Evolutionary conservation across 2,329 filamentous ascomycete species (phyloP).

Genomic region (Diaporthe sp.): DNA sequence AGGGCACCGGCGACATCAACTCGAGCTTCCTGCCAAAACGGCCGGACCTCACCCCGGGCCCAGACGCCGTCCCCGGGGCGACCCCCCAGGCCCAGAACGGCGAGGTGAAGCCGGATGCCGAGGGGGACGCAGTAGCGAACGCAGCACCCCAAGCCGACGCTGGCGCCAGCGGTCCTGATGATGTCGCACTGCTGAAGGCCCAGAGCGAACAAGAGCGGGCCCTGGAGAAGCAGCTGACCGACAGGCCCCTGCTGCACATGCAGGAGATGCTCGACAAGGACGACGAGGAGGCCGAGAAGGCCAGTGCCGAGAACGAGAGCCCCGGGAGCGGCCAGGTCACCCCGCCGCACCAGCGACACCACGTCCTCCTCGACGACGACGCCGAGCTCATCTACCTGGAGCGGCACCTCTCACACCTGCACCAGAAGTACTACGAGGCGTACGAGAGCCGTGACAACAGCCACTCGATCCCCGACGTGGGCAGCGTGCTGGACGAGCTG

Average conservation of each 20-base stretch:
- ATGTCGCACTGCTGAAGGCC: constrained; percentile 74
- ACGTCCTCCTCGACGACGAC: constrained; percentile 89
- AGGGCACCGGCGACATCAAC: constrained; percentile 98
- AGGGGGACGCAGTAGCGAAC: constrained; percentile 43
- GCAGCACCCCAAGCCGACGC: constrained; percentile 78
- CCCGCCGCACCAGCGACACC: constrained; percentile 66
- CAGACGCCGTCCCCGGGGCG: constrained; percentile 33
- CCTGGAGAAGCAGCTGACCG: constrained; percentile 87
- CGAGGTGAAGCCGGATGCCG: constrained; percentile 29
- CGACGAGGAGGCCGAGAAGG: constrained; percentile 71
- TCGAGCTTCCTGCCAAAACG: constrained; percentile 93
- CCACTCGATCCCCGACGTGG: constrained; percentile 82
- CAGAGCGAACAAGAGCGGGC: constrained; percentile 88
- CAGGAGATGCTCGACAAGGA: constrained; percentile 92
- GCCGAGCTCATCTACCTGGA: constrained; percentile 82
- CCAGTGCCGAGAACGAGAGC: constrained; percentile 55
- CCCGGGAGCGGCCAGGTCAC: constrained; percentile 35
- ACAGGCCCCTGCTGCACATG: constrained; percentile 89
- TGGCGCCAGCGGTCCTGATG: constrained; percentile 78
- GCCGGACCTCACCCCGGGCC: constrained; percentile 58
- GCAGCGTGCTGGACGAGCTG: constrained; percentile 82
- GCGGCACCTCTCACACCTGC: constrained; percentile 78
- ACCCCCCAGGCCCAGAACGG: constrained; percentile 38
- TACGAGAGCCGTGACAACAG: constrained; percentile 73
- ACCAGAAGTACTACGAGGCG: constrained; percentile 83